A percentile compares a stretch with the other conserved stretches of the same genome.
phyloP scores from a whole-genome alignment of 352 stramenopile genomes.

The Phytophthora lateralis region DNA sequence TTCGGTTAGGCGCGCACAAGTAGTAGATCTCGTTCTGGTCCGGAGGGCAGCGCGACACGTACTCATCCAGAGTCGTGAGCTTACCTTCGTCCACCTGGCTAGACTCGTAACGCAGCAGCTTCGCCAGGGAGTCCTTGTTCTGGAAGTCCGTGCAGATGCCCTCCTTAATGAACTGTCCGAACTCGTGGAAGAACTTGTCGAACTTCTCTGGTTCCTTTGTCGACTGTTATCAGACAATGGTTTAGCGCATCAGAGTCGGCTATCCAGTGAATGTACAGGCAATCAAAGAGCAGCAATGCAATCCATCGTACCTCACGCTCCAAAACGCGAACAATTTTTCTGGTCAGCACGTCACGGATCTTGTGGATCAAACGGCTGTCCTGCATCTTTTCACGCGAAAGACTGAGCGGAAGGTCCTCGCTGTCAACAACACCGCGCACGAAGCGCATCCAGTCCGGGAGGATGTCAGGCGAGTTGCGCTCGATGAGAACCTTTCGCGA shows the following conservation, averaged over 20 bases:
- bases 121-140: slow-evolving; percentile 93
- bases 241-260: background rate
- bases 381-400: slow-evolving; percentile 99
- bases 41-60: slow-evolving; percentile 94
- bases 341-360: slow-evolving; percentile 96
- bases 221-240: slow-evolving; percentile 46
- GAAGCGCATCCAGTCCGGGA: slow-evolving; percentile 98
- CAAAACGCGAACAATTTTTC: slow-evolving; percentile 90
- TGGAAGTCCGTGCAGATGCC: slow-evolving; percentile 96
- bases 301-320: slow-evolving; percentile 64
- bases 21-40: slow-evolving; percentile 99
- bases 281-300: background rate
- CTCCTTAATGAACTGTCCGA: slow-evolving; percentile 98
- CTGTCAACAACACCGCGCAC: slow-evolving; percentile 93
- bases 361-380: slow-evolving; percentile 97
- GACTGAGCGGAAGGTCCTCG: slow-evolving; percentile 98
- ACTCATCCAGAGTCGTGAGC: slow-evolving; percentile 98
- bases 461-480: slow-evolving; percentile 95
- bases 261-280: background rate
- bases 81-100: slow-evolving; percentile 92
- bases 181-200: slow-evolving; percentile 98
- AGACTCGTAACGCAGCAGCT: slow-evolving; percentile 98
- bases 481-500: slow-evolving; percentile 99
- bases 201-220: slow-evolving; percentile 97
- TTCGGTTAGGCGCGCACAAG: slow-evolving; percentile 94